Evolutionary conservation across 106 monocot genomes (phyloP).

Genomic region (Hemerocallis citrina): DNA sequence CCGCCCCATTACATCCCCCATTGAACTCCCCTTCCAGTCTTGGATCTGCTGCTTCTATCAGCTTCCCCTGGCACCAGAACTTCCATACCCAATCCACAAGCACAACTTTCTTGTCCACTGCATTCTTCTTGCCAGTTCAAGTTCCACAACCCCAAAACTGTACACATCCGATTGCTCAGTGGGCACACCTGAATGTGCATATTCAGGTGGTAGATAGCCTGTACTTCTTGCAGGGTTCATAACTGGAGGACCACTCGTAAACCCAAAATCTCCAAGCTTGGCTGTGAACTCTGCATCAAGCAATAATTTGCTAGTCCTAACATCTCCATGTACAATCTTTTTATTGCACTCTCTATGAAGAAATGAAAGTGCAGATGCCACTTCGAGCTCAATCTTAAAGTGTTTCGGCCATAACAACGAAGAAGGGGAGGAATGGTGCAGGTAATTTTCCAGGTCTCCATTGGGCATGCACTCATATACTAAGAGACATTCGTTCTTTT

Average conservation of each 20-base stretch:
- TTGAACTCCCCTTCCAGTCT: constrained; percentile 7
- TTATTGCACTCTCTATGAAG: constrained; percentile 23
- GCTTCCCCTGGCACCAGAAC: constrained; percentile 5
- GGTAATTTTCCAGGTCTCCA: no score
- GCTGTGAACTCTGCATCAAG: constrained; percentile 23
- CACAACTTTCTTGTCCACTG: constrained; percentile 10
- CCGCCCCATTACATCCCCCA: constrained; percentile 14
- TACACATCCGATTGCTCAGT: no score
- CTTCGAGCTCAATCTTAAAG: constrained; percentile 9
- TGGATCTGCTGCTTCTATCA: constrained; percentile 16
- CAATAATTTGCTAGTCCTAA: no score
- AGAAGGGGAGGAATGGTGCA: no score
- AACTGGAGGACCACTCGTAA: no score
- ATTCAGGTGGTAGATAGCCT: no score
- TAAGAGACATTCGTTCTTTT: constrained; percentile 11
- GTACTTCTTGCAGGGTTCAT: no score
- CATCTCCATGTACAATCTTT: constrained; percentile 24
- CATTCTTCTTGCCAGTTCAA: constrained; percentile 20
- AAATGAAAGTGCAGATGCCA: constrained; percentile 24
- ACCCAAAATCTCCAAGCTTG: constrained; percentile 23
- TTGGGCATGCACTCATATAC: no score
- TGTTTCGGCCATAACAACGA: constrained; percentile 24
- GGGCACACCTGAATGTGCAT: no score
- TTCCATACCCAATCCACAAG: constrained; percentile 34
- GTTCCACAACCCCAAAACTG: constrained; percentile 26